phyloP scores from a whole-genome alignment of 352 stramenopile species.

The Pythium aquatile region DNA sequence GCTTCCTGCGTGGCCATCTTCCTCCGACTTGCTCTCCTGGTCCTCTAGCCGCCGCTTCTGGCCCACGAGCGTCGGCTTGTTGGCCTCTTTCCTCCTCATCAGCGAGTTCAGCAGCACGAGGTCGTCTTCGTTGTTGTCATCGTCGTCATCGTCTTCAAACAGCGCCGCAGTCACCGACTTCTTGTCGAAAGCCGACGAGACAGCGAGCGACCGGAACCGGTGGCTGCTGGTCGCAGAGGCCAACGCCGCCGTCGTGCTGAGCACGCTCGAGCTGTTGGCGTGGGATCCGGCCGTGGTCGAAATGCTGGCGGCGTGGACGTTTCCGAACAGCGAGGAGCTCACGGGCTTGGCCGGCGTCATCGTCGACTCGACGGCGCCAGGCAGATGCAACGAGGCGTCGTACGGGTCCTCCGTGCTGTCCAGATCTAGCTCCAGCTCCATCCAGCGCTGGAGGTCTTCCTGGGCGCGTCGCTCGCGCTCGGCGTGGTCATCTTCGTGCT shows the following conservation, averaged over 20 bases:
- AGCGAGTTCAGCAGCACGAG: conserved; percentile 24
- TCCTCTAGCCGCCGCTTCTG: conserved; percentile 35
- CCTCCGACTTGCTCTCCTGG: conserved; percentile 14
- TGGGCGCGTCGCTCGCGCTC: conserved; percentile 14
- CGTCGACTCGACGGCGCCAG: conserved; percentile 9
- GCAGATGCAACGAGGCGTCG: conserved; percentile 26
- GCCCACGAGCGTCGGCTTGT: conserved; percentile 14
- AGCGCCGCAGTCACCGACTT: conserved; percentile 53
- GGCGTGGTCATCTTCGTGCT: conserved; percentile 2
- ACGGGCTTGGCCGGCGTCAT: conserved; percentile 2
- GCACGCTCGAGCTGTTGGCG: conserved; percentile 30
- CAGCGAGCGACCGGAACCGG: conserved; percentile 21
- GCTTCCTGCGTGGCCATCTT: conserved; percentile 45
- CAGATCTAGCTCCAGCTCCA: conserved; percentile 30
- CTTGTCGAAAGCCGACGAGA: conserved; percentile 31
- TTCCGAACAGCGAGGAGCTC: conserved; percentile 1
- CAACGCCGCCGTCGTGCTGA: conserved; percentile 10
- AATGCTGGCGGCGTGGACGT: conserved; percentile 5
- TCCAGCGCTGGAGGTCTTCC: conserved; percentile 30
- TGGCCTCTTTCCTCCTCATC: conserved; percentile 15
- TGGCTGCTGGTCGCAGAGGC: neutral
- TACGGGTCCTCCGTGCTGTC: conserved; percentile 26
- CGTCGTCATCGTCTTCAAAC: conserved; percentile 46
- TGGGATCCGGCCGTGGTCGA: conserved; percentile 17
- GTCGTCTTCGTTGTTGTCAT: conserved; percentile 24